phyloP scores from a whole-genome alignment of 192 early-diverging fungal genomes.

The Mortierella hygrophila region DNA sequence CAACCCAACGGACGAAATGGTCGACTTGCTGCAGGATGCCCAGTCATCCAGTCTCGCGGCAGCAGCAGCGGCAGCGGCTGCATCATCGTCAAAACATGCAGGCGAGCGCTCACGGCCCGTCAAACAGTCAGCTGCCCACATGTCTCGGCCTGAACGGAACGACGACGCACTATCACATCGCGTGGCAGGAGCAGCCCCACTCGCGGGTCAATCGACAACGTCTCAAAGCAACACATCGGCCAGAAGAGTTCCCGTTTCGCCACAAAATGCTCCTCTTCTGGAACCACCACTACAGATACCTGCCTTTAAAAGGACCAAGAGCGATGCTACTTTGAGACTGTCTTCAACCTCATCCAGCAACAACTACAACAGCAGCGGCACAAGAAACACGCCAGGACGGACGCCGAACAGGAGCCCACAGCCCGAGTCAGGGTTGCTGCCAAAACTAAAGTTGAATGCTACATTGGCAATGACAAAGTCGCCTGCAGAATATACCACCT shows the following conservation, averaged over 20 bases:
- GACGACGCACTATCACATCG: constrained; percentile 17
- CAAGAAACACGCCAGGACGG: background rate
- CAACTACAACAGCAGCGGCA: background rate
- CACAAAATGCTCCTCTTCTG: constrained; percentile 11
- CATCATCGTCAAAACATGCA: background rate
- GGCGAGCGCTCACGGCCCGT: background rate
- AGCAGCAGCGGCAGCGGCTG: background rate
- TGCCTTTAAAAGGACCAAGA: background rate
- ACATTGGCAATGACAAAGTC: constrained; percentile 29
- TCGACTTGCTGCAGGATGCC: constrained; percentile 42
- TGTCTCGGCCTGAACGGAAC: constrained; percentile 32
- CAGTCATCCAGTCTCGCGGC: constrained; percentile 30
- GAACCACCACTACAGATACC: constrained; percentile 31
- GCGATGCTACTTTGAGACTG: background rate
- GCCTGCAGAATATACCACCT: constrained; percentile 23
- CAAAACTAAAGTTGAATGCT: background rate
- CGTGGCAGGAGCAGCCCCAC: background rate
- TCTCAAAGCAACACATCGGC: background rate
- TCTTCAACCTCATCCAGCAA: background rate
- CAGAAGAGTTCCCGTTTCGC: background rate
- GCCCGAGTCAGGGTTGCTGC: background rate
- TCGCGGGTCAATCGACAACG: background rate
- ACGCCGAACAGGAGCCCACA: background rate
- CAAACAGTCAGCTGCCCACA: background rate
- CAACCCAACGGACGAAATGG: constrained; percentile 51